Percentiles rank a stretch among this genome's conserved stretches.
These are phyloP conservation scores for Alloteropsis semialata DNA, from an alignment of 176 grass and related monocot genomes.

Conservation along the genomic window DNA sequence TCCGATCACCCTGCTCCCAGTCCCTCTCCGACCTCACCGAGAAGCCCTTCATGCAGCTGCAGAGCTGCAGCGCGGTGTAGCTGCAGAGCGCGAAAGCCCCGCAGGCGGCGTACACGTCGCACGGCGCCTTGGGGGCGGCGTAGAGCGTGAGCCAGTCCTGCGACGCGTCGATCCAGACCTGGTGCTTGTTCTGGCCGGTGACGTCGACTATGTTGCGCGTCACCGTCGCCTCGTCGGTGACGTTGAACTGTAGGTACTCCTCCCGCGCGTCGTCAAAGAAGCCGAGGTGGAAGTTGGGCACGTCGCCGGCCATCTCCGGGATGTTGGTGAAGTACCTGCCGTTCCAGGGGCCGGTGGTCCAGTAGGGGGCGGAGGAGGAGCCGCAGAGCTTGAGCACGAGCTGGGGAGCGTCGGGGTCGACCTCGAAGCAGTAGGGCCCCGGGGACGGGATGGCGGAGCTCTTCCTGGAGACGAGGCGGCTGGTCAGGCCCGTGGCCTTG, in stretches of 20 bases:
- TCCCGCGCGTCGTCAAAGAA: slow-evolving; percentile 18
- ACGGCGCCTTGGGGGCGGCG: slow-evolving; percentile 6
- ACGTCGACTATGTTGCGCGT: slow-evolving; percentile 34
- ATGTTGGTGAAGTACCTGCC: slow-evolving; percentile 19
- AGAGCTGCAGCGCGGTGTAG: not conserved
- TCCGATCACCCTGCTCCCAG: slow-evolving; percentile 28
- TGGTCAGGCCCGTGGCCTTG: slow-evolving; percentile 31
- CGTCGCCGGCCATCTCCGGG: slow-evolving; percentile 16
- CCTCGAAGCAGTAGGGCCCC: slow-evolving; percentile 33
- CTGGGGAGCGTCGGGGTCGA: slow-evolving; percentile 25
- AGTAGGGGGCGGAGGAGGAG: not conserved
- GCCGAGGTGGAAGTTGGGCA: not conserved
- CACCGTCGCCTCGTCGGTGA: not conserved
- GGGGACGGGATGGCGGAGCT: slow-evolving; percentile 21
- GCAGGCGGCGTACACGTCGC: slow-evolving; percentile 34
- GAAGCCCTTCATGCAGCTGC: slow-evolving; percentile 42
- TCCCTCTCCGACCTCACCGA: not conserved
- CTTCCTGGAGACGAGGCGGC: slow-evolving; percentile 18
- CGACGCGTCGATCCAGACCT: slow-evolving; percentile 16
- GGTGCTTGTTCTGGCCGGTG: slow-evolving; percentile 30
- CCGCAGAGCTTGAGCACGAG: slow-evolving; percentile 36
- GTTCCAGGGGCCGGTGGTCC: slow-evolving; percentile 32
- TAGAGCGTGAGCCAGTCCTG: slow-evolving; percentile 29
- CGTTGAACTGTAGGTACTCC: slow-evolving; percentile 38
- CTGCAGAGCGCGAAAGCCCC: slow-evolving; percentile 27